phyloP scores from a whole-genome alignment of 805 yeast species.

The Maudiozyma saulgeensis region DNA sequence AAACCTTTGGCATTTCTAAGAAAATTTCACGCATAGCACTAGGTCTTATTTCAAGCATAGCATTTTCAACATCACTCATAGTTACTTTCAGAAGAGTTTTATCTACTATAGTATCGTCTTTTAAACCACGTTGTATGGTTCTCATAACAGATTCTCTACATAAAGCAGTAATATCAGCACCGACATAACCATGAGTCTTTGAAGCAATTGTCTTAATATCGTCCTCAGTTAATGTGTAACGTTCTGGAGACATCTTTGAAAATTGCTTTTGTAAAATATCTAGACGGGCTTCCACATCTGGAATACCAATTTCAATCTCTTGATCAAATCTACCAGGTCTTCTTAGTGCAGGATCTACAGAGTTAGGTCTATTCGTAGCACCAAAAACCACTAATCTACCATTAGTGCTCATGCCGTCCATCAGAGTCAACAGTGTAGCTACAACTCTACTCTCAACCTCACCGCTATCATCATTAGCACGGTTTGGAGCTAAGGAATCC shows the following conservation, averaged over 20 bases:
- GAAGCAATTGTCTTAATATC: slow-evolving; percentile 58
- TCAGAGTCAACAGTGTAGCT: slow-evolving; percentile 71
- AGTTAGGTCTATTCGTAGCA: slow-evolving; percentile 64
- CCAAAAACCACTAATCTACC: slow-evolving; percentile 61
- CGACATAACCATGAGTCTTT: slow-evolving; percentile 93
- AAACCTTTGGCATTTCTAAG: slow-evolving; percentile 86
- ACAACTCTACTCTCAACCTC: slow-evolving; percentile 88
- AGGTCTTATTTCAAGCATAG: slow-evolving; percentile 77
- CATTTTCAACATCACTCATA: slow-evolving; percentile 52
- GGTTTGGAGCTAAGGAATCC: slow-evolving; percentile 81
- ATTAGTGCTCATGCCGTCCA: slow-evolving; percentile 66
- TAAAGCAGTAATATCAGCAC: slow-evolving; percentile 86
- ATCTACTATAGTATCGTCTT: slow-evolving; percentile 11
- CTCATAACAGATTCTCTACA: slow-evolving; percentile 83
- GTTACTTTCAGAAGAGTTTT: slow-evolving; percentile 38
- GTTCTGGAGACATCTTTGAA: slow-evolving; percentile 32
- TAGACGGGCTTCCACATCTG: slow-evolving; percentile 70
- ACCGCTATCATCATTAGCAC: slow-evolving; percentile 77
- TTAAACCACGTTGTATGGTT: slow-evolving; percentile 57
- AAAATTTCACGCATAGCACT: slow-evolving; percentile 96
- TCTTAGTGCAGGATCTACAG: slow-evolving; percentile 62
- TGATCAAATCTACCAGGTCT: slow-evolving; percentile 87
- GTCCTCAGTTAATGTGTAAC: slow-evolving; percentile 42
- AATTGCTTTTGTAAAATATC: slow-evolving; percentile 65
- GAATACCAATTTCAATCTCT: slow-evolving; percentile 85